Conservation (phyloP, 164 flowering plant genomes). For the Buxus sempervirens region DNA sequence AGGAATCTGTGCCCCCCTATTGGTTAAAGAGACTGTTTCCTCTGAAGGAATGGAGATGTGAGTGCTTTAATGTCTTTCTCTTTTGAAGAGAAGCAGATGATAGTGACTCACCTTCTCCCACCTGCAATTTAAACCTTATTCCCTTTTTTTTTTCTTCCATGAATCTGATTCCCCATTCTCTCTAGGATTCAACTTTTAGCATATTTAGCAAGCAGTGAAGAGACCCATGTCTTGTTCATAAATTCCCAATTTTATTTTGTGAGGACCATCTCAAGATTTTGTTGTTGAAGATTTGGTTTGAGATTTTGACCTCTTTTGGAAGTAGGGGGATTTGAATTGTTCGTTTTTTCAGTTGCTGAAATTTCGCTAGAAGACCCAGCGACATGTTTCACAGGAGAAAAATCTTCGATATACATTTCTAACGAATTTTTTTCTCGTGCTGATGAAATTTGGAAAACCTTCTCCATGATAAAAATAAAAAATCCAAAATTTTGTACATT, state of each 20-base stretch:
- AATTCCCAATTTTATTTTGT: background rate
- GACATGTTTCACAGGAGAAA: too few relatives aligned
- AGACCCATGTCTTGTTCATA: background rate
- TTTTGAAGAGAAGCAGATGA: slow-evolving; percentile 1
- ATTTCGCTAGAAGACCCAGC: too few relatives aligned
- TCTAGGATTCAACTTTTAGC: slow-evolving; percentile 7
- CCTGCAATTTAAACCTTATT: slow-evolving; percentile 1
- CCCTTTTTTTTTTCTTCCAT: slow-evolving; percentile 2
- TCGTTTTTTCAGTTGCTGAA: too few relatives aligned
- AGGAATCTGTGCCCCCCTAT: slow-evolving; percentile 1
- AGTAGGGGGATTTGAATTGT: too few relatives aligned
- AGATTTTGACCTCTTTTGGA: too few relatives aligned
- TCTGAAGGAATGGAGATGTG: slow-evolving; percentile 11
- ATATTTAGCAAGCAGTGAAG: slow-evolving; percentile 3
- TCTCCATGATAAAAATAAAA: too few relatives aligned
- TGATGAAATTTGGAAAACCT: too few relatives aligned
- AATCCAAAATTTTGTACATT: too few relatives aligned
- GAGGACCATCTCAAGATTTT: slow-evolving; percentile 5
- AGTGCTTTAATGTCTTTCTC: background rate
- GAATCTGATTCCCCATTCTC: slow-evolving; percentile 20
- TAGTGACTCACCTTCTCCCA: slow-evolving; percentile 14
- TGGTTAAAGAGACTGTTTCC: slow-evolving; percentile 9
- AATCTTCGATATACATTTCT: too few relatives aligned
- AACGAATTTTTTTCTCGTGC: too few relatives aligned
- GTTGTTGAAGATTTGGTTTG: too few relatives aligned